phyloP scores from a whole-genome alignment of 2,329 filamentous ascomycete genomes.

The Xylariales sp. region DNA sequence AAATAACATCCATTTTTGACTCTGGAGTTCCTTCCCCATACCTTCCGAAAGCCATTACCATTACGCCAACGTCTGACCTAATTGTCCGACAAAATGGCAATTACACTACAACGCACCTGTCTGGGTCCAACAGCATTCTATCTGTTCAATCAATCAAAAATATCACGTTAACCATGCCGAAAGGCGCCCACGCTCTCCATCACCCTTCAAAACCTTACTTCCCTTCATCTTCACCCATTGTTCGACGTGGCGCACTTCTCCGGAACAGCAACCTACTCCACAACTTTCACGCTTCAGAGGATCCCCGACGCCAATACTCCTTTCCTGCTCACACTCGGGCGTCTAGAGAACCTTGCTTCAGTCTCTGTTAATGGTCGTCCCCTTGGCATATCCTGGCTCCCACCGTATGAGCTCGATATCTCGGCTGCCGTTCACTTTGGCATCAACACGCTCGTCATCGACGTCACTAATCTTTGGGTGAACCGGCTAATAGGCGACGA shows the following conservation, averaged over 20 bases:
- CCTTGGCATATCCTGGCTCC: background rate
- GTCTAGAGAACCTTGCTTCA: background rate
- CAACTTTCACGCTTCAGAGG: background rate
- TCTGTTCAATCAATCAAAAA: no score
- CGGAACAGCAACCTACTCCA: background rate
- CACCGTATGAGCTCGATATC: background rate
- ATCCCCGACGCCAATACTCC: background rate
- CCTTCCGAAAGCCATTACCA: background rate
- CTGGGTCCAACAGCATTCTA: no score
- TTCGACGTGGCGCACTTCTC: conserved; percentile 1
- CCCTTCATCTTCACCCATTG: background rate
- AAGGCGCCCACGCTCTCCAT: no score
- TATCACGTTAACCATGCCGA: no score
- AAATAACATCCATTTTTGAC: background rate
- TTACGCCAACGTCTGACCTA: background rate
- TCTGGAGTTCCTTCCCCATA: background rate
- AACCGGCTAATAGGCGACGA: conserved; percentile 1
- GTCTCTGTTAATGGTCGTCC: background rate
- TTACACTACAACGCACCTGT: no score
- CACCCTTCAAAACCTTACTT: no score
- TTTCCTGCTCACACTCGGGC: background rate
- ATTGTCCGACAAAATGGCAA: background rate
- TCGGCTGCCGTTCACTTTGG: background rate
- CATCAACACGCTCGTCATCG: background rate
- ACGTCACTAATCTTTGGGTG: background rate